Base-by-base conservation (phyloP, 257 asterid genomes). In the Scutellaria barbata region DNA sequence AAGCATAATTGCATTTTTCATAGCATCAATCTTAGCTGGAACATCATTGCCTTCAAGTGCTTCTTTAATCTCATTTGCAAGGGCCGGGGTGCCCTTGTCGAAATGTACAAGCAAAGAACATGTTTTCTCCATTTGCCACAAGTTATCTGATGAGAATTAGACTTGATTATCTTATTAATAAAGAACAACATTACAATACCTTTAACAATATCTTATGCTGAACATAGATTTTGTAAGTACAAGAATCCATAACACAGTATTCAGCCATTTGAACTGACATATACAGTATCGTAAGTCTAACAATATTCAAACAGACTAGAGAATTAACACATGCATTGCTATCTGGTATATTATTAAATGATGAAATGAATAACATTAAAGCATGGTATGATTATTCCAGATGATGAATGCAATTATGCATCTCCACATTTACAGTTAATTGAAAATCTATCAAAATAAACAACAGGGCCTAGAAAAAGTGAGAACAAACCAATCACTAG, bases 1-100 rank as follows among this genome's bases (percentile, higher is more conserved):
- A 85, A 92, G 95, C 97, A 89, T 92, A 60, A 92, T 75, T 7
- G 96, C 97, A 62, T 92, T 89, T 78, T 87, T 89, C 96, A 89
- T 87, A 55, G 90, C 97, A 20, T 89, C 97, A 68, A 88, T 68
- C 87, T 92, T 92, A 30, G 96, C 92, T 17, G 88, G 61, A 82
- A 77, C 87, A 63, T 90, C 96, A 43, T 80, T 74, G 69, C 95
- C 95, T 85, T 92, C 96, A 65, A 90, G 96, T 58, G 98, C 92
- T 73, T 92, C 96, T 86, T 88, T 92, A 80, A 92, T 92, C 92
- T 92, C 96, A 71, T 90, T 92, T 42, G 92, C 89, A 54, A 92
- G 85, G 57, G 98, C 98, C 5, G 96, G 87, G 3, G 95, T 77
- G 61, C 96, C 89, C 90, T 92, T 92, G 71, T 92, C 98, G 66